Conservation (phyloP, 768 basidiomycete species). For the Mrakia frigida region DNA sequence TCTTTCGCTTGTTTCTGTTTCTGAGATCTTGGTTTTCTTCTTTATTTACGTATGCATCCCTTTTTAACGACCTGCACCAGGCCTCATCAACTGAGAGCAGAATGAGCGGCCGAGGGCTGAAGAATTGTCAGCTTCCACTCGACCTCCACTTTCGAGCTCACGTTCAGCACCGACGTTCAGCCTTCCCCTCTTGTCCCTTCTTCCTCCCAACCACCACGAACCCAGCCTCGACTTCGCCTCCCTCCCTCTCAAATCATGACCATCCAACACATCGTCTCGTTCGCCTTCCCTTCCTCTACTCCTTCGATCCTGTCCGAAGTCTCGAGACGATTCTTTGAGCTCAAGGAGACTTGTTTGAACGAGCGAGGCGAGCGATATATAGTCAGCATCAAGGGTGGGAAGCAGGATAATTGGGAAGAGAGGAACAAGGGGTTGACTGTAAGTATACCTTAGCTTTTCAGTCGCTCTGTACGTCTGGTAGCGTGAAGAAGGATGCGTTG, state of each 20-base stretch:
- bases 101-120: no score
- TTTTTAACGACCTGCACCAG: no score
- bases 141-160: no score
- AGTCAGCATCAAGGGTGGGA: neutral
- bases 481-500: neutral
- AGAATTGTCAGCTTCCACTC: no score
- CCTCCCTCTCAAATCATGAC: neutral
- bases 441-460: no score
- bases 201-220: neutral
- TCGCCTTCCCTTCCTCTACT: neutral
- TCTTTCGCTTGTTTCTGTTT: neutral
- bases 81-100: no score
- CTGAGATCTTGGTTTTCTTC: neutral
- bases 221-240: neutral
- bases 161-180: neutral
- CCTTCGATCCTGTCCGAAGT: neutral
- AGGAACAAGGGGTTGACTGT: neutral
- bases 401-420: constrained; percentile 20
- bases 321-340: neutral
- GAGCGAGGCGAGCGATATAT: neutral
- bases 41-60: neutral
- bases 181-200: neutral
- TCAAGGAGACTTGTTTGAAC: neutral
- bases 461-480: no score
- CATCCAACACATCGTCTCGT: constrained; percentile 23